Percentiles rank a stretch among this genome's conserved stretches.
These are phyloP conservation scores for Cyclotella kingstonii DNA, from an alignment of 108 stramenopile species.

Conservation along the genomic window DNA sequence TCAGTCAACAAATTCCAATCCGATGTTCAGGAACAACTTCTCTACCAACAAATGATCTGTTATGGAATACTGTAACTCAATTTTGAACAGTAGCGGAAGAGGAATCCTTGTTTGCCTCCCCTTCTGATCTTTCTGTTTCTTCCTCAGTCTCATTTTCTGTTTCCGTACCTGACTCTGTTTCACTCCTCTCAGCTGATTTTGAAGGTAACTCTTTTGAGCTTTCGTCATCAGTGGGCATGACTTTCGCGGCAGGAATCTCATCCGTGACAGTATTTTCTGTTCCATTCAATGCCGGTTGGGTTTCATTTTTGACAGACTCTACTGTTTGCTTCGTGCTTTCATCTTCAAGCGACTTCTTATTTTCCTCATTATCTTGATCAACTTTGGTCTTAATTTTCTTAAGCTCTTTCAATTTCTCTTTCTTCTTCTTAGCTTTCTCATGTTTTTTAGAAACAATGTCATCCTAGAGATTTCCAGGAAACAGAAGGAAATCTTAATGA, in stretches of 20 bases:
- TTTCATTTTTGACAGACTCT: not conserved
- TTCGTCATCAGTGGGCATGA: too few relatives aligned
- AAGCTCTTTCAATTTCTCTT: conserved; percentile 12
- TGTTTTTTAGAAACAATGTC: conserved; percentile 11
- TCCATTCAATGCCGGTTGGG: not conserved
- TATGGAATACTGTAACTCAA: too few relatives aligned
- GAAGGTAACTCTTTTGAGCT: too few relatives aligned
- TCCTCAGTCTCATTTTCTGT: not conserved
- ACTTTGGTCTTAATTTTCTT: not conserved
- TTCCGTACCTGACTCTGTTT: not conserved
- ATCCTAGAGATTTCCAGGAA: conserved; percentile 5
- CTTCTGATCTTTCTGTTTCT: not conserved
- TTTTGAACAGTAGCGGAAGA: too few relatives aligned
- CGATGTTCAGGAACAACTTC: too few relatives aligned
- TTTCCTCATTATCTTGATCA: not conserved
- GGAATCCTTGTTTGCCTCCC: too few relatives aligned
- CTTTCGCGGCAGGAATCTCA: not conserved
- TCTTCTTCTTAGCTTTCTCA: conserved; percentile 13
- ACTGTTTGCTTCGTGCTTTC: not conserved
- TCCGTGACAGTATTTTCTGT: not conserved
- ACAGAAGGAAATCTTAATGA: not conserved
- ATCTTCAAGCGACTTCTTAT: not conserved
- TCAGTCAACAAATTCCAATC: too few relatives aligned
- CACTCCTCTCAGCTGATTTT: not conserved
- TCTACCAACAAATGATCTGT: too few relatives aligned